Conservation (phyloP, 495 filamentous ascomycete species). For the Ramalina peruviana region DNA sequence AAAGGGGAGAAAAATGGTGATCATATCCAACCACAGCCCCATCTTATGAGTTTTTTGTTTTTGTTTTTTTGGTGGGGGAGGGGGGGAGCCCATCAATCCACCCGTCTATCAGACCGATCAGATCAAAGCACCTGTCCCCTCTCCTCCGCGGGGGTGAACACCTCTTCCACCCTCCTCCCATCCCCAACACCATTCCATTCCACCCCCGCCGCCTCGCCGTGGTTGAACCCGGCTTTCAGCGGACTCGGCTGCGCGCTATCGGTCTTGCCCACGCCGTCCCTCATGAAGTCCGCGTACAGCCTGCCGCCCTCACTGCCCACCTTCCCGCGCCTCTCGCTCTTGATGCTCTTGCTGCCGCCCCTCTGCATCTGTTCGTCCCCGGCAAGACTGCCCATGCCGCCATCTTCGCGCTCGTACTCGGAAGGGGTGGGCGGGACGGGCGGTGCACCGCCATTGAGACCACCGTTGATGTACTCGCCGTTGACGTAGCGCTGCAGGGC, state of each 20-base stretch:
- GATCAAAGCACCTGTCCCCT: background rate
- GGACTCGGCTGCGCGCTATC: background rate
- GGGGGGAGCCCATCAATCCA: background rate
- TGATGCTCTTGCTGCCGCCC: background rate
- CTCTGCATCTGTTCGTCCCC: background rate
- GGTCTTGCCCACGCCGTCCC: background rate
- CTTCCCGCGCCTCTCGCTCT: background rate
- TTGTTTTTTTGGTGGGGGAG: no score
- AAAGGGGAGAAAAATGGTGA: no score
- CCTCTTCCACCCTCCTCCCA: slow-evolving; percentile 9
- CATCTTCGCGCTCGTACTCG: slow-evolving; percentile 7
- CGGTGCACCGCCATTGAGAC: background rate
- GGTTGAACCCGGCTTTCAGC: background rate
- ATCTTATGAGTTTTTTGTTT: no score
- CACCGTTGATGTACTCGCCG: background rate
- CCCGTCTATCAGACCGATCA: no score
- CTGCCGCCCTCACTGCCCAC: background rate
- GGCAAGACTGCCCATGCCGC: background rate
- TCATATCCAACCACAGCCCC: no score
- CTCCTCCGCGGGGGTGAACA: background rate
- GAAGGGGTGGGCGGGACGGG: slow-evolving; percentile 6
- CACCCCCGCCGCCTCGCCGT: background rate
- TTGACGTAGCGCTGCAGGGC: background rate
- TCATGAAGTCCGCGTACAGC: slow-evolving; percentile 14
- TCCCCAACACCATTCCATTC: background rate